Base-by-base conservation (phyloP, 352 stramenopile species). In the Phytophthora brassicae region DNA sequence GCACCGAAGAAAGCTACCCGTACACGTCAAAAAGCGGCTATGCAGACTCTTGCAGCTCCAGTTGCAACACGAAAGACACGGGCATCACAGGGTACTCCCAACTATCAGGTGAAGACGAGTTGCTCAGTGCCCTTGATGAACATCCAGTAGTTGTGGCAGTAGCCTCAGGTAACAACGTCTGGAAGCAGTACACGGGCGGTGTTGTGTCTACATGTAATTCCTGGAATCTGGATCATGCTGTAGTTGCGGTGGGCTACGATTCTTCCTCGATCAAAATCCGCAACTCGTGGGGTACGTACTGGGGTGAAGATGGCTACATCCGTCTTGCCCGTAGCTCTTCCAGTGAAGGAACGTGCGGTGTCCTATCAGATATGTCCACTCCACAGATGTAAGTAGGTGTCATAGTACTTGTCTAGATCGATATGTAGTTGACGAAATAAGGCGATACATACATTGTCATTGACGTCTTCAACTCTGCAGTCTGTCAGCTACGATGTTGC, bases 121-220 rank as follows among this genome's bases (percentile, higher is more conserved):
- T 80, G 33, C n/a, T 77, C 2, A 64, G 39, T 49, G 55, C 61
- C 19, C 35, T 77, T n/a, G 36, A 75, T 6, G 44, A 66, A 60
- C 91, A 97, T 62, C 97, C 97, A 0, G 93, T 99, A 14, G 86
- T 92, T 20, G 84, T 99, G 43, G 96, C 94, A 7, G 97, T 99
- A 31, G 84, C 98, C 33, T 97, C 96, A 0, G 88, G 95, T 66
- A 92, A 98, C 68, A 87, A 84, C 57, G 88, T 85, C 31, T 99
- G 98, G 79, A 97, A 99, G 83, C 97, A 99, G 59, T 99, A 99
- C 88, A 93, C 81, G 23, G 74, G 77, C 26, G 97, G 97, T 12
- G 92, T 99, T 4, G 60, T 98, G 29, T 79, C 64, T 45, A 75
- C 58, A 6, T 86, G 75, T 36, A 84, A 80, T 61, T 89, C 88